Evolutionary conservation across 495 filamentous ascomycete genomes (phyloP).

Genomic region (Staphylotrichum tortipilum): DNA sequence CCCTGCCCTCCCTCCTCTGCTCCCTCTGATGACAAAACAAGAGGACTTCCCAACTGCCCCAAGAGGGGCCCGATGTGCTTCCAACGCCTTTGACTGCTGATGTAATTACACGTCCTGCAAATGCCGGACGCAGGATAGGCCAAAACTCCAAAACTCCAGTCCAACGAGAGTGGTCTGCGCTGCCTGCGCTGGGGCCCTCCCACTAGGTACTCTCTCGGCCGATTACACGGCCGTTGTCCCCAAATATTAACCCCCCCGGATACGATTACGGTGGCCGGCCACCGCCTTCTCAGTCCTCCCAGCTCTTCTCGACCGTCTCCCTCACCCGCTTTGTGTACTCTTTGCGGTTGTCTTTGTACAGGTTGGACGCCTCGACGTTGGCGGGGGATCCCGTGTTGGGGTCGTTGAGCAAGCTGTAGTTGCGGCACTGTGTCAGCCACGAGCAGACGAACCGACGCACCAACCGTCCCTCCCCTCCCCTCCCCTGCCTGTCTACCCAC

Average conservation of each 20-base stretch:
- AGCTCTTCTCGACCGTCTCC: conserved; percentile 98
- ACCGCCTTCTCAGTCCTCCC: conserved; percentile 64
- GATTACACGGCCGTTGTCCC: not conserved
- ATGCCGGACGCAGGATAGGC: conserved; percentile 4
- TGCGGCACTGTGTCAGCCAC: conserved; percentile 8
- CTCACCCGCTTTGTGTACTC: conserved; percentile 93
- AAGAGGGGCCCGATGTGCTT: not conserved
- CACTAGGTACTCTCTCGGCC: not conserved
- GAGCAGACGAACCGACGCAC: not conserved
- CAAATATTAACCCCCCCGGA: not conserved
- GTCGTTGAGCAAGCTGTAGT: conserved; percentile 84
- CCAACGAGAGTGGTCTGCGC: not conserved
- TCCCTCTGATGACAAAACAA: too few relatives aligned
- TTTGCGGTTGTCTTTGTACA: conserved; percentile 95
- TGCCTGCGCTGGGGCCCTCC: not conserved
- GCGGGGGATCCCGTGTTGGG: conserved; percentile 96
- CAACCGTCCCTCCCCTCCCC: not conserved
- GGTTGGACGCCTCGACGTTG: conserved; percentile 95
- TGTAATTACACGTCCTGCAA: conserved; percentile 7
- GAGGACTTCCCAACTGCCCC: not conserved
- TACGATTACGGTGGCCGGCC: not conserved
- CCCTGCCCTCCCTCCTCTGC: not conserved
- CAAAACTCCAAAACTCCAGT: conserved; percentile 14
- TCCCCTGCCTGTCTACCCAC: conserved; percentile 38
- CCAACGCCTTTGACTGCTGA: conserved; percentile 3